These are phyloP conservation scores for Hydnomerulius pinastri DNA, from an alignment of 768 basidiomycete genomes.

Conservation along the genomic window DNA sequence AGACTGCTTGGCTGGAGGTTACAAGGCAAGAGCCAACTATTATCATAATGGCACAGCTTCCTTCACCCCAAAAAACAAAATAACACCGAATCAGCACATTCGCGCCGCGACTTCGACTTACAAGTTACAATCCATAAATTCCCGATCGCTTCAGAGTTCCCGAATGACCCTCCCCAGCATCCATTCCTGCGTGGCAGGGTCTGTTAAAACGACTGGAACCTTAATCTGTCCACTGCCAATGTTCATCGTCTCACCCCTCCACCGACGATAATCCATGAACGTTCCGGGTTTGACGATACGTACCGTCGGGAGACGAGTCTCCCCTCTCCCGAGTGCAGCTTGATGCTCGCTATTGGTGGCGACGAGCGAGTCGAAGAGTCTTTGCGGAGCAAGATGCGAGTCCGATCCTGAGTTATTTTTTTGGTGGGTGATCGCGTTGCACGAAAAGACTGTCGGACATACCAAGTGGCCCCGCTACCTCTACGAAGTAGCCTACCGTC, in stretches of 20 bases:
- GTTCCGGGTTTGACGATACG: slow-evolving; percentile 14
- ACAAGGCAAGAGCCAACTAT: too few relatives aligned
- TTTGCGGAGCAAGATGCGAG: neutral
- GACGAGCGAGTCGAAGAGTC: slow-evolving; percentile 9
- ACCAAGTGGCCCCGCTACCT: slow-evolving; percentile 6
- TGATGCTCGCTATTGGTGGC: slow-evolving; percentile 1
- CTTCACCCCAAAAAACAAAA: too few relatives aligned
- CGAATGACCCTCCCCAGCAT: slow-evolving; percentile 5
- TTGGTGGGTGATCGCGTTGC: neutral
- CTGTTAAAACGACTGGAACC: slow-evolving; percentile 12
- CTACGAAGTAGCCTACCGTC: slow-evolving; percentile 16
- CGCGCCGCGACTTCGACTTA: too few relatives aligned
- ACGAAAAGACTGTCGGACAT: neutral
- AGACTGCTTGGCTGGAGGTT: too few relatives aligned
- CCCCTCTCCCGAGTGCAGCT: neutral
- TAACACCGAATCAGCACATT: too few relatives aligned
- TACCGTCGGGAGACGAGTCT: slow-evolving; percentile 9
- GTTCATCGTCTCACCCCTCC: slow-evolving; percentile 8
- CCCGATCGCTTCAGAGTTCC: slow-evolving; percentile 16
- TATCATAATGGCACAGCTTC: too few relatives aligned
- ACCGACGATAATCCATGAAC: slow-evolving; percentile 10
- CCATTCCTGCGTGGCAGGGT: slow-evolving; percentile 6
- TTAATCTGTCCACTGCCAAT: slow-evolving; percentile 16
- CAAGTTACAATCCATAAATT: too few relatives aligned
- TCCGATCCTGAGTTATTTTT: neutral